Base-by-base conservation (phyloP, 2,329 filamentous ascomycete genomes). In the Diaporthe sp. region DNA sequence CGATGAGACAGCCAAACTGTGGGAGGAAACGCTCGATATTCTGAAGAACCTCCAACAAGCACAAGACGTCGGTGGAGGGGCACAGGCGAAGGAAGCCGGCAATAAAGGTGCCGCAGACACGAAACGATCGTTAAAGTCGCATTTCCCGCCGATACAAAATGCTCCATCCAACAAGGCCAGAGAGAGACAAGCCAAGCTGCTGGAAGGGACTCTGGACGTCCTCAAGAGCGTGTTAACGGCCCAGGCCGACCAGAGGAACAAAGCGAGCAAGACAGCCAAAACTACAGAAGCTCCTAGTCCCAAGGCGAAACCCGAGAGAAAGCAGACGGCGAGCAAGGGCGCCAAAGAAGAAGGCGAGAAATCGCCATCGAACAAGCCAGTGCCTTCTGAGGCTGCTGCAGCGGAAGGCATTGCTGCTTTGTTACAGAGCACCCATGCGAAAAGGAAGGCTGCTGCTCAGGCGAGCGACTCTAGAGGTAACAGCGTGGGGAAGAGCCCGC, bases 151-250 rank as follows among this genome's bases (percentile, higher is more conserved):
- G 22, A 58, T 75, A 19, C 46, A 55, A 44, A 22, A 37, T 10
- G 73, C 61, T 15, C 61, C 70, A 39, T 37, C 59, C 51, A 71
- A 58, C 22, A 68, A 53, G 58, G 51, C 71, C 72, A 68, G 53
- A 42, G 42, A 75, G 58, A 79, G 80, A 57, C 81, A 85, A 72
- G 77, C 83, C 62, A 78, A 82, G 37, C 79, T 83, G 2, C 78
- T 87, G 13, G 76, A 82, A 55, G 84, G 83, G 22, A 85, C 85
- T 19, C 78, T 87, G 69, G 77, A 79, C 19, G 81, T 85, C 5
- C 77, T 87, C 69, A 83, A 84, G 77, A 83, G 81, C 53, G 85
- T 86, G 34, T 81, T 87, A 46, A 77, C 78, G 44, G 78, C 78
- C 13, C 82, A 83, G 78, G 59, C 77, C 53, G 73, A 69, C 12